phyloP scores from a whole-genome alignment of 2,329 filamentous ascomycete species.

The Hansfordia pulvinata region DNA sequence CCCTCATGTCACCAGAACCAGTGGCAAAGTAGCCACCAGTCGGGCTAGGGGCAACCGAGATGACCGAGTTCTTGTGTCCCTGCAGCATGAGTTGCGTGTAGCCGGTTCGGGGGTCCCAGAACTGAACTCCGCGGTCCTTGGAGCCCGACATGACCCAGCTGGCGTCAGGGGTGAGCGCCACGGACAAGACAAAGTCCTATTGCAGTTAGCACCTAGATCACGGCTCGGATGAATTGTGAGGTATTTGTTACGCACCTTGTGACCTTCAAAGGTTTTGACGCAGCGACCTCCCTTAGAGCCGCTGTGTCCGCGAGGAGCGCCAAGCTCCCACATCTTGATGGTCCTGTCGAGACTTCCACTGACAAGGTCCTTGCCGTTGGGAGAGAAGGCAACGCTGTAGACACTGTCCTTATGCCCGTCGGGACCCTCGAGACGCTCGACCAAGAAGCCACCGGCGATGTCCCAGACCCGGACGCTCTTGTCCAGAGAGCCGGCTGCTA shows the following conservation, averaged over 20 bases:
- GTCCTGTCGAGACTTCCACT: conserved; percentile 94
- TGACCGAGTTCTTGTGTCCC: conserved; percentile 97
- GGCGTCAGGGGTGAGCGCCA: conserved; percentile 87
- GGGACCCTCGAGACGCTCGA: conserved; percentile 83
- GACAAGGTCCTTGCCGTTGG: conserved; percentile 83
- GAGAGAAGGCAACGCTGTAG: conserved; percentile 91
- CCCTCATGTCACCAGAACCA: conserved; percentile 93
- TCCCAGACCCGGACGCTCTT: conserved; percentile 99
- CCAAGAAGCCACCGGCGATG: conserved; percentile 68
- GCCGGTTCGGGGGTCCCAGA: conserved; percentile 93
- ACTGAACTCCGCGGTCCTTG: conserved; percentile 94
- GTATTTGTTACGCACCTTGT: conserved; percentile 53
- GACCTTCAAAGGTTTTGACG: conserved; percentile 92
- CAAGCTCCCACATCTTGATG: conserved; percentile 98
- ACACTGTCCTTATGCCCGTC: conserved; percentile 96
- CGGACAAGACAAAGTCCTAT: conserved; percentile 90
- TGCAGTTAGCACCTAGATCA: conserved; percentile 16
- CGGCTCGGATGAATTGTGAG: no score
- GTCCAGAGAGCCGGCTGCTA: conserved; percentile 88
- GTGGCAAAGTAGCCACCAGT: conserved; percentile 83
- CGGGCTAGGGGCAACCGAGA: conserved; percentile 90
- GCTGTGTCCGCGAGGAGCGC: conserved; percentile 55
- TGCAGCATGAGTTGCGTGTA: conserved; percentile 96
- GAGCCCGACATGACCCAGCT: conserved; percentile 95
- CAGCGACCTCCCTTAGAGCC: conserved; percentile 77